These are phyloP conservation scores for Gonium pectorale DNA, from an alignment of 139 green algal genomes.

Conservation along the genomic window DNA sequence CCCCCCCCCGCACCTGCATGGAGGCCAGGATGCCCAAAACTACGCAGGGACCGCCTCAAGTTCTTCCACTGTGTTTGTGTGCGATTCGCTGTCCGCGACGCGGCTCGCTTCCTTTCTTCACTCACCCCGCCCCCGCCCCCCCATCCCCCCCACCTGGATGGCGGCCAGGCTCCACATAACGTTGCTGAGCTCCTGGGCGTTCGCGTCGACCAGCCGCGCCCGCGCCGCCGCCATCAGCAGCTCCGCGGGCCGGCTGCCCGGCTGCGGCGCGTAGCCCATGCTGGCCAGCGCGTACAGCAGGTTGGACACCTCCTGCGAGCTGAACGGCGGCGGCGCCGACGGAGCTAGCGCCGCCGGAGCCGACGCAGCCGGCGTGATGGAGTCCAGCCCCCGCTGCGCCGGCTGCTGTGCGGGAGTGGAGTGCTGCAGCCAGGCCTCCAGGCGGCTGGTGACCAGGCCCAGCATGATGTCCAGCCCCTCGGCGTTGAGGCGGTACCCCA, in stretches of 20 bases:
- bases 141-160: slow-evolving; percentile 29
- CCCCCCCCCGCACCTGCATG: too few species aligned
- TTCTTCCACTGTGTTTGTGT: too few species aligned
- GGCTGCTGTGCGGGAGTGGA: background rate
- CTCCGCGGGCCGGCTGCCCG: background rate
- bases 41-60: too few species aligned
- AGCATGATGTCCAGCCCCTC: slow-evolving; percentile 37
- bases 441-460: background rate
- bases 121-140: background rate
- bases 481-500: slow-evolving; percentile 36
- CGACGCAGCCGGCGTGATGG: background rate
- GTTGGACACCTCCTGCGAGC: slow-evolving; percentile 27
- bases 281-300: slow-evolving; percentile 19
- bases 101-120: background rate
- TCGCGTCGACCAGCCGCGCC: slow-evolving; percentile 14
- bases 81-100: background rate
- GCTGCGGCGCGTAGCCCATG: background rate
- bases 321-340: slow-evolving; percentile 18
- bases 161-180: slow-evolving; percentile 39
- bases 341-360: background rate
- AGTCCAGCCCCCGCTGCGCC: background rate
- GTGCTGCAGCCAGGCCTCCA: background rate
- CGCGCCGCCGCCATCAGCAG: slow-evolving; percentile 13
- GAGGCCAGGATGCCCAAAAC: too few species aligned
- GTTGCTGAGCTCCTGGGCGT: slow-evolving; percentile 53